Evolutionary conservation across 805 yeast genomes (phyloP).

Genomic region (Candida vartiovaarae): DNA sequence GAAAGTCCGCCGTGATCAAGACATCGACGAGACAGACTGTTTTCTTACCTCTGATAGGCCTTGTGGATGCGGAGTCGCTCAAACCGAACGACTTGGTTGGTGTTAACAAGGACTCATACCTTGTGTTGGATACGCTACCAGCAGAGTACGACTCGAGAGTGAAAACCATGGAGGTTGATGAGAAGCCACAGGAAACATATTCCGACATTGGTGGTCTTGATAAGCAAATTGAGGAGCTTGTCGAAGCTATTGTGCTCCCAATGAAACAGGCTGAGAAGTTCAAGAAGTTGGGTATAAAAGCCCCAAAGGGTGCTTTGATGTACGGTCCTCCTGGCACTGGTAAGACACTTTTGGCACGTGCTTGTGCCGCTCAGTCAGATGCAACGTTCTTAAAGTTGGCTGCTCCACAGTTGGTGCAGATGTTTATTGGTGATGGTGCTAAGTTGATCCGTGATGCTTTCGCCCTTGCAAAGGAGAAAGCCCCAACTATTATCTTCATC

Average conservation of each 20-base stretch:
- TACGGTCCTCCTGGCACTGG: conserved; percentile 99
- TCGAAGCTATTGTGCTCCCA: conserved; percentile 96
- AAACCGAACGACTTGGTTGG: conserved; percentile 98
- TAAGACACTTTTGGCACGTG: conserved; percentile 92
- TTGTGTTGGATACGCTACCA: conserved; percentile 89
- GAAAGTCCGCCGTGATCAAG: conserved; percentile 97
- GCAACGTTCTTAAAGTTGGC: conserved; percentile 95
- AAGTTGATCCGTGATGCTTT: conserved; percentile 96
- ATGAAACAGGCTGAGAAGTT: conserved; percentile 98
- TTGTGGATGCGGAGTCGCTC: conserved; percentile 84
- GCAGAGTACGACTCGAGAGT: conserved; percentile 97
- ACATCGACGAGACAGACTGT: conserved; percentile 98
- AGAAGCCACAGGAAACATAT: conserved; percentile 95
- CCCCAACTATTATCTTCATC: conserved; percentile 95
- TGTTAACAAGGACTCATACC: conserved; percentile 93
- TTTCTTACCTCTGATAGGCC: conserved; percentile 89
- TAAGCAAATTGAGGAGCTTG: conserved; percentile 95
- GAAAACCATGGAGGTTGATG: conserved; percentile 99
- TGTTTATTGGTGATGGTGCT: conserved; percentile 99
- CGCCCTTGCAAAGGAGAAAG: conserved; percentile 95
- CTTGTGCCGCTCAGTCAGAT: conserved; percentile 98
- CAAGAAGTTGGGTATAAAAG: conserved; percentile 87
- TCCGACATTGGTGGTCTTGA: conserved; percentile 97
- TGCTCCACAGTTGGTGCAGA: conserved; percentile 96
- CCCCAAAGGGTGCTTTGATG: conserved; percentile 98